A percentile compares a stretch with the other conserved stretches of the same genome.
Evolutionary conservation across 306 rosid species (phyloP).

Genomic region (Urtica urens): DNA sequence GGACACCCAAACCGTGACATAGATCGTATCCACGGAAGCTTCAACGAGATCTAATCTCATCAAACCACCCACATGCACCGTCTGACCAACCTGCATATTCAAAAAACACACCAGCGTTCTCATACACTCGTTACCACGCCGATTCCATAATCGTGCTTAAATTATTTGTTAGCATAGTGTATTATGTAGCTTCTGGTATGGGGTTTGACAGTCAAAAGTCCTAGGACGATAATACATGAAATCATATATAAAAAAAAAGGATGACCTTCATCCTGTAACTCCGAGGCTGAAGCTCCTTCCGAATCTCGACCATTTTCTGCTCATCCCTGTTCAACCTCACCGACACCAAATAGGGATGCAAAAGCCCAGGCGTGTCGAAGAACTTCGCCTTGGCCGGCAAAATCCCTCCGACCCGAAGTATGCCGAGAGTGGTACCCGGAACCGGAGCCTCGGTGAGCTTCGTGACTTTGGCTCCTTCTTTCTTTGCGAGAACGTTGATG

Average conservation of each 20-base stretch:
- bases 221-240: too few species aligned
- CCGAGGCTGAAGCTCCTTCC: slow-evolving; percentile 85
- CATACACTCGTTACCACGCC: too few species aligned
- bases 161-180: too few species aligned
- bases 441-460: slow-evolving; percentile 91
- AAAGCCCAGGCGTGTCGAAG: slow-evolving; percentile 90
- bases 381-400: slow-evolving; percentile 83
- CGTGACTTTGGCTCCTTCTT: slow-evolving; percentile 60
- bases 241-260: slow-evolving; percentile 30
- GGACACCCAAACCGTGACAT: slow-evolving; percentile 81
- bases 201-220: too few species aligned
- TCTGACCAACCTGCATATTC: slow-evolving; percentile 65
- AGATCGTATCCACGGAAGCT: slow-evolving; percentile 71
- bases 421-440: slow-evolving; percentile 93
- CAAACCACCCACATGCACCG: slow-evolving; percentile 71
- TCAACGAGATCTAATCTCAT: slow-evolving; percentile 59
- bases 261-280: slow-evolving; percentile 76
- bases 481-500: slow-evolving; percentile 68
- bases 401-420: slow-evolving; percentile 75
- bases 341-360: slow-evolving; percentile 69
- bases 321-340: slow-evolving; percentile 77
- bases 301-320: slow-evolving; percentile 82
- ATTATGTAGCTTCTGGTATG: too few species aligned
- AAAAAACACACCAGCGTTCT: too few species aligned
- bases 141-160: too few species aligned